Conservation (phyloP, 1,284 basidiomycete species). For the Wallemia ichthyophaga region DNA sequence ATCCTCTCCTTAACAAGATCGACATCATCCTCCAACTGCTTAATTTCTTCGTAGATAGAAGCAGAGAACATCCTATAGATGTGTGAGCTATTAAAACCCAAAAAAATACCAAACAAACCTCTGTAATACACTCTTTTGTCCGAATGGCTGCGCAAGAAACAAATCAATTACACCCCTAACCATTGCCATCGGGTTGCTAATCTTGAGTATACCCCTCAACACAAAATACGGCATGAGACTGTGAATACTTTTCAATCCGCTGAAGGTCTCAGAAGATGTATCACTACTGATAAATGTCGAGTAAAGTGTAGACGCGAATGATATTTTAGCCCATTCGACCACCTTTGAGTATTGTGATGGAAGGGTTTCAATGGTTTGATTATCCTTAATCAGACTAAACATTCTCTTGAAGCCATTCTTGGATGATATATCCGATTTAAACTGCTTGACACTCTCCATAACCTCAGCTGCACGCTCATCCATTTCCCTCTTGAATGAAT, state of each 20-base stretch:
- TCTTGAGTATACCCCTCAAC: conserved; percentile 63
- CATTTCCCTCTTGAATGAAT: conserved; percentile 61
- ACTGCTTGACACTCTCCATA: conserved; percentile 15
- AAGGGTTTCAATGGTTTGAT: conserved; percentile 42
- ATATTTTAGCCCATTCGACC: conserved; percentile 85
- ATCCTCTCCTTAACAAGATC: background rate
- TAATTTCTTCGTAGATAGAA: conserved; percentile 1
- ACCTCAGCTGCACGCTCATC: conserved; percentile 57
- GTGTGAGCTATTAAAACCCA: background rate
- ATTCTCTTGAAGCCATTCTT: conserved; percentile 59
- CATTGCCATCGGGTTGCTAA: conserved; percentile 91
- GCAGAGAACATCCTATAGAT: conserved; percentile 2
- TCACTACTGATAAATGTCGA: conserved; percentile 81
- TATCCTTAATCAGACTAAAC: conserved; percentile 61
- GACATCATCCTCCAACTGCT: background rate
- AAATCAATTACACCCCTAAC: conserved; percentile 71
- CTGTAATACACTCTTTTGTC: conserved; percentile 65
- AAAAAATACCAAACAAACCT: conserved; percentile 20
- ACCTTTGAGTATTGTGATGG: conserved; percentile 65
- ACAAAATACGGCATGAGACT: conserved; percentile 95
- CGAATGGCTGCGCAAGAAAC: conserved; percentile 93
- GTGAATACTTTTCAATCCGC: conserved; percentile 69
- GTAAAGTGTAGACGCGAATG: conserved; percentile 92
- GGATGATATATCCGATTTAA: conserved; percentile 1
- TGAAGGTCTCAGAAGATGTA: conserved; percentile 62